A percentile compares a stretch with the other conserved stretches of the same genome.
Conservation (phyloP, 257 asterid species). For the Oldenlandia corymbosa region DNA sequence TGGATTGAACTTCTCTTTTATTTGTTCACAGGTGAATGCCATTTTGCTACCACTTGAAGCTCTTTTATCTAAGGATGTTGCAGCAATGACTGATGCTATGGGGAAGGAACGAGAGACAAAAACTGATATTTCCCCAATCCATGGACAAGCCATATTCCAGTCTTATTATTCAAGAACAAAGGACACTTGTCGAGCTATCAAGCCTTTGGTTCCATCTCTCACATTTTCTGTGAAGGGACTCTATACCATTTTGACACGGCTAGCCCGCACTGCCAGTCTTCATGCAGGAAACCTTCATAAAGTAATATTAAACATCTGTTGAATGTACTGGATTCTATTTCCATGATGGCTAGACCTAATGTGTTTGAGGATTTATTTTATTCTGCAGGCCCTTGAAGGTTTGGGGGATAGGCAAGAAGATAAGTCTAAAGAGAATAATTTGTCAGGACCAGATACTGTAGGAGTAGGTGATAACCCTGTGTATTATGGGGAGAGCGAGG, state of each 20-base stretch:
- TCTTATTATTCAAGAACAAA: slow-evolving; percentile 68
- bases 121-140: slow-evolving; percentile 79
- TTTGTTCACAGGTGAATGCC: slow-evolving; percentile 61
- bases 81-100: slow-evolving; percentile 84
- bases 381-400: slow-evolving; percentile 91
- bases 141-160: slow-evolving; percentile 91
- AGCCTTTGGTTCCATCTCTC: slow-evolving; percentile 79
- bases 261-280: slow-evolving; percentile 89
- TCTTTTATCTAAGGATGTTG: slow-evolving; percentile 72
- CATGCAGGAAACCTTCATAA: slow-evolving; percentile 99
- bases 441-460: slow-evolving; percentile 45
- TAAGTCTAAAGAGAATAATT: slow-evolving; percentile 56
- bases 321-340: background rate
- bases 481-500: slow-evolving; percentile 41
- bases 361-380: slow-evolving; percentile 2
- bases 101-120: slow-evolving; percentile 58
- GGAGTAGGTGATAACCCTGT: slow-evolving; percentile 41
- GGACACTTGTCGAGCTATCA: slow-evolving; percentile 65
- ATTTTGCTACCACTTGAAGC: slow-evolving; percentile 92
- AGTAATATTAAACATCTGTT: slow-evolving; percentile 31
- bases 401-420: slow-evolving; percentile 86
- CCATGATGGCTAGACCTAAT: background rate
- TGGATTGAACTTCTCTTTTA: slow-evolving; percentile 8
- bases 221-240: slow-evolving; percentile 68
- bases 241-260: slow-evolving; percentile 66